Percentiles rank a stretch among this genome's conserved stretches.
Evolutionary conservation across 805 yeast species (phyloP).

Genomic region (Monosporozyma unispora): DNA sequence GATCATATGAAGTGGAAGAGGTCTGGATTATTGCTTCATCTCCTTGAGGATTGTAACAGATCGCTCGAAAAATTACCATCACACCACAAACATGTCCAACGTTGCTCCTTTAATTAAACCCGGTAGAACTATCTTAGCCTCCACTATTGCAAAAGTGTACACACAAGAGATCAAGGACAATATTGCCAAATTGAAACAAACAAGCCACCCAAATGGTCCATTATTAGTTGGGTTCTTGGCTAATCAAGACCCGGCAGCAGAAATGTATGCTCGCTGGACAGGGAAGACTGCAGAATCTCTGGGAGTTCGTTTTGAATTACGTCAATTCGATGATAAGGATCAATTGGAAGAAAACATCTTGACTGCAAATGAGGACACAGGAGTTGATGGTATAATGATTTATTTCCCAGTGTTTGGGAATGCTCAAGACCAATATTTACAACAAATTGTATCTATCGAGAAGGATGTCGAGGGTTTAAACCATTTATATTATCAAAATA

Average conservation of each 20-base stretch:
- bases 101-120: slow-evolving; percentile 22
- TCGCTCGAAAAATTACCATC: too few species aligned
- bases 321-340: slow-evolving; percentile 63
- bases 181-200: slow-evolving; percentile 38
- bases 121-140: slow-evolving; percentile 79
- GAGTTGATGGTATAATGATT: slow-evolving; percentile 87
- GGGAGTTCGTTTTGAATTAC: slow-evolving; percentile 77
- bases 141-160: slow-evolving; percentile 76
- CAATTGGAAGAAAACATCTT: slow-evolving; percentile 76
- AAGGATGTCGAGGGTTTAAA: slow-evolving; percentile 96
- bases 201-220: slow-evolving; percentile 37
- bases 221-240: slow-evolving; percentile 85
- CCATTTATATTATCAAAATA: slow-evolving; percentile 82
- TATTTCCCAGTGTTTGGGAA: slow-evolving; percentile 96
- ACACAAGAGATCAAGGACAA: slow-evolving; percentile 59
- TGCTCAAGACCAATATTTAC: slow-evolving; percentile 89
- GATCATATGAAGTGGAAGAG: too few species aligned
- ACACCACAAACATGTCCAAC: neutral
- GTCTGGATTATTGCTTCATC: too few species aligned
- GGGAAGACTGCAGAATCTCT: slow-evolving; percentile 77
- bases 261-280: slow-evolving; percentile 94
- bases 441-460: slow-evolving; percentile 82
- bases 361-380: slow-evolving; percentile 67
- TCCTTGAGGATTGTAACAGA: too few species aligned
- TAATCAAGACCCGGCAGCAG: slow-evolving; percentile 89